Percentiles rank a stretch among this genome's conserved stretches.
Conservation (phyloP, 169 alveolate species). For the Perkinsus olseni region DNA sequence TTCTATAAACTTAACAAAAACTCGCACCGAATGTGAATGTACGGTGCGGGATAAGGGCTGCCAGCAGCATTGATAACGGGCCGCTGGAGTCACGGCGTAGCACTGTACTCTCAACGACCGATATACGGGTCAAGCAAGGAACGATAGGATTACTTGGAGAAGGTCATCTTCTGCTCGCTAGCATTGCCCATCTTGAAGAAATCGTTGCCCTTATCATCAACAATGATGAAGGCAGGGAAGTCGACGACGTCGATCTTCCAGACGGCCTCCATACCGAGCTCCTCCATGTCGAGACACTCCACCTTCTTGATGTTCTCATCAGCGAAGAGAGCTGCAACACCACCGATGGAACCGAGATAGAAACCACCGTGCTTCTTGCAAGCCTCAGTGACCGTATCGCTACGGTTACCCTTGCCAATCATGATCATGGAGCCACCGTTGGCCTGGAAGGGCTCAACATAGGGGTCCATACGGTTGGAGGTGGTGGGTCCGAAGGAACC, state of each 20-base stretch:
- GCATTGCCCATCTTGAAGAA: conserved; percentile 40
- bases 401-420: conserved; percentile 70
- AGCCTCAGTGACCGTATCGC: conserved; percentile 52
- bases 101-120: too few relatives aligned
- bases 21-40: too few relatives aligned
- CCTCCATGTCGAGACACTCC: conserved; percentile 58
- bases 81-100: too few relatives aligned
- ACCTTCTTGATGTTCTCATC: conserved; percentile 60
- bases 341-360: conserved; percentile 72
- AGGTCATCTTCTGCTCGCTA: neutral
- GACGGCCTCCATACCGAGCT: conserved; percentile 63
- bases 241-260: conserved; percentile 70
- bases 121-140: too few relatives aligned
- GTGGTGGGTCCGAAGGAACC: conserved; percentile 84
- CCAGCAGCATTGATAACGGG: too few relatives aligned
- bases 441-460: conserved; percentile 56
- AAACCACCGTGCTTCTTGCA: conserved; percentile 69
- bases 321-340: conserved; percentile 72
- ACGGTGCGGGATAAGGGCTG: too few relatives aligned
- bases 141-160: neutral
- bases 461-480: conserved; percentile 78
- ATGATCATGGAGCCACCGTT: conserved; percentile 63
- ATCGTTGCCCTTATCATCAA: conserved; percentile 74
- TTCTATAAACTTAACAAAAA: too few relatives aligned
- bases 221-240: conserved; percentile 76